Evolutionary conservation across 2,329 filamentous ascomycete genomes (phyloP), one percentile per base, ranked within the genome.

Genomic region (Pleurostoma richardsiae): DNA sequence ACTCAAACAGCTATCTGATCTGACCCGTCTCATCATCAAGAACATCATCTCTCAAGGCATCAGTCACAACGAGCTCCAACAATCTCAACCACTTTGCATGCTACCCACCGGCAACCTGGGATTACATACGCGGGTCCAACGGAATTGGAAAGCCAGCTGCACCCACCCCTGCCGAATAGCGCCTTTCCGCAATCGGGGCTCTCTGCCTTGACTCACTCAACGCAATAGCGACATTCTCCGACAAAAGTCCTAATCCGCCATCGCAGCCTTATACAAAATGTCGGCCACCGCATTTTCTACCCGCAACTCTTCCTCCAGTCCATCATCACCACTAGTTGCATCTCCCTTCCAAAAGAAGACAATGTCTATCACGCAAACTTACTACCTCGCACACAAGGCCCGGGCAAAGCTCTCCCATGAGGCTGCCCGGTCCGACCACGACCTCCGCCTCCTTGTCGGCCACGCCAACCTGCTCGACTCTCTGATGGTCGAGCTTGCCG

Each of bases 301-400:
- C 54, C 48, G 52, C 56, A 51, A 54, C 51, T 52, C 56, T 54
- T 47, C 53, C 56, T 29, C 47, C 42, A 52, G 49, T 55, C 56
- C 56, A 48, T 48, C 59, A 51, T 55, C 65, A 49, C 56, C 59
- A 49, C 60, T 59, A 45, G 60, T 66, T 29, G 64, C 68, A 55
- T 69, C 70, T 33, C 59, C 72, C 43, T 68, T 72, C 55, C 71
- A 73, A 67, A 78, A 86, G 74, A 88, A 90, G 71, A 91, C 86
- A 73, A 97, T 97, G 94, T 95, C 88, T 67, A 86, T 97, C 74
- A 95, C 92, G 29, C 90, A 96, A 73, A 97, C 92, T 52, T 99
- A 97, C 86, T 96, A 90, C 76, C 86, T 97, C 61, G 94, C 94
- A 66, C 91, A 96, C 79, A 92, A 91, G 71, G 94, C 94, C 65